Percentiles rank a stretch among this genome's conserved stretches.
Conservation (phyloP, 2,329 filamentous ascomycete genomes). For the Aspergillus thermomutatus region DNA sequence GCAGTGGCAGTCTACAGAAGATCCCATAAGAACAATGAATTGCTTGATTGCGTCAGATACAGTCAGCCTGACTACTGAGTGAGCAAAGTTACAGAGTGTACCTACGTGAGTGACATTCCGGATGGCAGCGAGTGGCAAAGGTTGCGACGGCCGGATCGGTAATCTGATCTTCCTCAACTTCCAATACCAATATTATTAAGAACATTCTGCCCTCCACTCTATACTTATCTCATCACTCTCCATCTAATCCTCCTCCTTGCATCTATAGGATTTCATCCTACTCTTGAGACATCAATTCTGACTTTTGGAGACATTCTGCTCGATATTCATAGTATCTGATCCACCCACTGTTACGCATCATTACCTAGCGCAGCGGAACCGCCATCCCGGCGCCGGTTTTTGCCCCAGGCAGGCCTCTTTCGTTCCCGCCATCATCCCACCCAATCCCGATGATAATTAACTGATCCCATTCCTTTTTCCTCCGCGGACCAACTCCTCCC, state of each 20-base stretch:
- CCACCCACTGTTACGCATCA: slow-evolving; percentile 6
- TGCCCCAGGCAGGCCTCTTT: slow-evolving; percentile 15
- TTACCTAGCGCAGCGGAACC: slow-evolving; percentile 19
- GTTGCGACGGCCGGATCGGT: neutral
- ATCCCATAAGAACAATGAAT: neutral
- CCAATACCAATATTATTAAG: neutral
- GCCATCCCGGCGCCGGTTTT: slow-evolving; percentile 17
- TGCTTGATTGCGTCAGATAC: neutral
- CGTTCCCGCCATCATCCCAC: slow-evolving; percentile 18
- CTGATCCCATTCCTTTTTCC: slow-evolving; percentile 3
- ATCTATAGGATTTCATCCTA: too few species aligned
- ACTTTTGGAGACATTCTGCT: slow-evolving; percentile 1
- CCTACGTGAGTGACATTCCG: slow-evolving; percentile 1
- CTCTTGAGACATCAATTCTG: neutral
- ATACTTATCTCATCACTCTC: neutral
- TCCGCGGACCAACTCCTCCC: slow-evolving; percentile 1
- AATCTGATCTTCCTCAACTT: neutral
- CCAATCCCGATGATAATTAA: neutral
- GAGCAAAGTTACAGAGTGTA: slow-evolving; percentile 14
- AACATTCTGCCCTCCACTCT: neutral
- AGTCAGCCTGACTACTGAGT: neutral
- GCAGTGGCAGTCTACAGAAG: neutral
- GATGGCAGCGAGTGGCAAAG: slow-evolving; percentile 7
- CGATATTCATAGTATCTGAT: neutral
- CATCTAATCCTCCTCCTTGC: neutral